Evolutionary conservation across 2,329 filamentous ascomycete genomes (phyloP).

Genomic region (Macroventuria anomochaeta): DNA sequence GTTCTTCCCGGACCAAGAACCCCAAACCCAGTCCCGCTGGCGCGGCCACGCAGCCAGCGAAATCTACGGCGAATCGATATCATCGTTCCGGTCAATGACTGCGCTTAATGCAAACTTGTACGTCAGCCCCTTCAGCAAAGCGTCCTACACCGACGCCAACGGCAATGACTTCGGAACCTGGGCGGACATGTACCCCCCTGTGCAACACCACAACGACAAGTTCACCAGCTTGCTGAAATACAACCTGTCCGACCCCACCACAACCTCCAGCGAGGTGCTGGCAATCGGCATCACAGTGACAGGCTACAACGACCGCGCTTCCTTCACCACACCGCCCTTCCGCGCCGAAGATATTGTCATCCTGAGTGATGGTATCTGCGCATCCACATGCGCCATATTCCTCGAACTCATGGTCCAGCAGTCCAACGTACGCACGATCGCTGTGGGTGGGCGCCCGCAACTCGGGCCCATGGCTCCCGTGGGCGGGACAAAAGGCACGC

Average conservation of each 20-base stretch:
- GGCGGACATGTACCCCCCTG: conserved; percentile 48
- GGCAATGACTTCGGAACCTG: conserved; percentile 43
- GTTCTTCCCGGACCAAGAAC: conserved; percentile 57
- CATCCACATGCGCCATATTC: conserved; percentile 56
- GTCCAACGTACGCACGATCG: conserved; percentile 51
- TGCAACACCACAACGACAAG: conserved; percentile 39
- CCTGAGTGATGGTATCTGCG: conserved; percentile 55
- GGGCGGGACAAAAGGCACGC: conserved; percentile 55
- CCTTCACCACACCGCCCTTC: conserved; percentile 46
- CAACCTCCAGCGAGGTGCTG: conserved; percentile 39
- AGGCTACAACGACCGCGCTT: conserved; percentile 36
- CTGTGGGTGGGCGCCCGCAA: conserved; percentile 52
- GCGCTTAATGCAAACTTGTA: conserved; percentile 31
- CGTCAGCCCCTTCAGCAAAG: conserved; percentile 46
- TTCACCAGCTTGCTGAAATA: conserved; percentile 50
- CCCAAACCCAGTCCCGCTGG: conserved; percentile 56
- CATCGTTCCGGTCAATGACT: conserved; percentile 22
- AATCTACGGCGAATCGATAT: conserved; percentile 35
- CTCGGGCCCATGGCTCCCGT: conserved; percentile 52
- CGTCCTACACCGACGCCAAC: conserved; percentile 35
- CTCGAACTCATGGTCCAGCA: conserved; percentile 55
- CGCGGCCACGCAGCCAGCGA: conserved; percentile 51
- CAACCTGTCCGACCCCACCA: conserved; percentile 47
- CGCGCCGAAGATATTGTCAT: conserved; percentile 49
- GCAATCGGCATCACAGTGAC: conserved; percentile 39